Evolutionary conservation across 2,329 filamentous ascomycete species (phyloP), one percentile per base, ranked within the genome.

Genomic region (Pseudocercospora cruenta): DNA sequence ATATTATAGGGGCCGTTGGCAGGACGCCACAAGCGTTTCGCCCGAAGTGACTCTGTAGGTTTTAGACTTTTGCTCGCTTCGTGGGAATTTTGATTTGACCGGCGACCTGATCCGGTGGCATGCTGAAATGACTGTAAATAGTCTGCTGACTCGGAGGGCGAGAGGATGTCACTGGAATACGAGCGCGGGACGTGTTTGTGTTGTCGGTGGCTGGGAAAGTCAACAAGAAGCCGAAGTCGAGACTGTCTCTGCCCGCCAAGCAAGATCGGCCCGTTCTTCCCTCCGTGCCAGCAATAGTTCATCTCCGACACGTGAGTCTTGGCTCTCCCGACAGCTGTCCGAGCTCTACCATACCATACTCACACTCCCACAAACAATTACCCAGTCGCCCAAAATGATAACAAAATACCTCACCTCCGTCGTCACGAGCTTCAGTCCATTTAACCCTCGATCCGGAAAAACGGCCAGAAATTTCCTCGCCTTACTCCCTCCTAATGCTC

Each of bases 391-490:
- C 59, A 67, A 39, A 43, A 95, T 95, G 92, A 92, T 95, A 68
- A 94, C 91, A 66, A 89, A 90, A 78, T 95, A 92, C 83, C 87
- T 96, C 79, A 94, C 93, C 78, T 88, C 93, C 78, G 89, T 98
- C 74, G 88, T 86, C 75, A 90, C 93, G 71, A 88, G 88, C 78
- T 97, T 98, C 88, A 97, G 96, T 81, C 94, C 95, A 45, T 98
- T 98, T 86, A 91, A 89, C 28, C 81, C 86, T 24, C 85, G 86
- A 78, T 89, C 92, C 58, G 78, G 78, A 69, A 93, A 93, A 77
- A 90, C 94, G 24, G 94, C 93, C 45, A 90, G 95, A 51, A 85
- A 96, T 60, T 95, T 98, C 80, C 91, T 98, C 72, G 90, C 92
- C 33, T 86, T 91, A 70, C 88, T 99, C 33, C 93, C 94, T 9